Evolutionary conservation across 1,284 basidiomycete species (phyloP).

Genomic region (Volvariella volvacea): DNA sequence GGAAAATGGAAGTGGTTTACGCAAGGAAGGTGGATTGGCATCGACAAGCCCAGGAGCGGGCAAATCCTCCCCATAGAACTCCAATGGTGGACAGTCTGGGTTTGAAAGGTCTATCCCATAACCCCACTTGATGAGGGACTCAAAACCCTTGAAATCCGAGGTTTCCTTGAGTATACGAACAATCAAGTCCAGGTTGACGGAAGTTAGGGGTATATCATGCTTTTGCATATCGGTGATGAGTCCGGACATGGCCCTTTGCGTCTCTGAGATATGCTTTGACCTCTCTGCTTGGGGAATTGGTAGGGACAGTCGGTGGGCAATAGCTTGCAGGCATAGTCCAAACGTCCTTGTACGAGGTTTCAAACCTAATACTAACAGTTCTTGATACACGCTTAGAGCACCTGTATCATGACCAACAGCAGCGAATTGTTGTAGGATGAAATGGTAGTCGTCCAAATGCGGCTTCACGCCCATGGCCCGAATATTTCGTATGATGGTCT

Average conservation of each 20-base stretch:
- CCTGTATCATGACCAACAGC: constrained; percentile 61
- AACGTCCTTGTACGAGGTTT: constrained; percentile 48
- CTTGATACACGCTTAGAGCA: constrained; percentile 50
- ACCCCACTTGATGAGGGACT: constrained; percentile 49
- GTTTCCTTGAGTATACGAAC: constrained; percentile 65
- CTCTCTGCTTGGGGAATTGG: constrained; percentile 37
- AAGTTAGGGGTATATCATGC: constrained; percentile 39
- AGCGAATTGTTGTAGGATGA: constrained; percentile 66
- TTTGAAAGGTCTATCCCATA: constrained; percentile 71
- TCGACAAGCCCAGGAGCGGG: constrained; percentile 12
- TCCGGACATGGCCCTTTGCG: constrained; percentile 38
- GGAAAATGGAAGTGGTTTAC: constrained; percentile 44
- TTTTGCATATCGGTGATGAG: constrained; percentile 52
- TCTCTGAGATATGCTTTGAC: constrained; percentile 27
- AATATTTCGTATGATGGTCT: constrained; percentile 62
- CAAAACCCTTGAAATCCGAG: constrained; percentile 44
- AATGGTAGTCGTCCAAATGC: constrained; percentile 61
- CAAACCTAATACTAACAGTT: constrained; percentile 40
- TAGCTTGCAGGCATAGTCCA: constrained; percentile 56
- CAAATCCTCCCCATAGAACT: constrained; percentile 21
- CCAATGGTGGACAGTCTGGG: constrained; percentile 56
- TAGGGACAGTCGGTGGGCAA: constrained; percentile 57
- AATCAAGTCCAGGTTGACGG: constrained; percentile 55
- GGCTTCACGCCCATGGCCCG: constrained; percentile 44
- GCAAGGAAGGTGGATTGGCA: constrained; percentile 15